Conservation (phyloP, 2,329 filamentous ascomycete species). For the Boeremia exigua region DNA sequence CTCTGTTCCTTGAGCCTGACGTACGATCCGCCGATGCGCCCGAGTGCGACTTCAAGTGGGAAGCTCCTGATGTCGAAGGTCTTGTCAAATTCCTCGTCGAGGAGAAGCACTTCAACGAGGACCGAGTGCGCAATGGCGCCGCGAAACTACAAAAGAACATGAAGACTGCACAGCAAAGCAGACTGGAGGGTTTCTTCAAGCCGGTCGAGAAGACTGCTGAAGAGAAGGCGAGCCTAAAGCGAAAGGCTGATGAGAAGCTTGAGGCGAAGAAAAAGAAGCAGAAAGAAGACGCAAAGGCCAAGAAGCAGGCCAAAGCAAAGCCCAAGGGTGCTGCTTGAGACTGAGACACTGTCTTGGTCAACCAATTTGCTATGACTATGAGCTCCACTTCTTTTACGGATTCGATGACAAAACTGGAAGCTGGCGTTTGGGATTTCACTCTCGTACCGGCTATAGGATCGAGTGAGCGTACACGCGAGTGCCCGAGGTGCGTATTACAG, state of each 20-base stretch:
- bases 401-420: not conserved
- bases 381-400: not conserved
- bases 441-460: not conserved
- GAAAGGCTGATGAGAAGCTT: constrained; percentile 90
- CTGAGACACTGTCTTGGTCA: not conserved
- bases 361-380: not conserved
- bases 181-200: constrained; percentile 97
- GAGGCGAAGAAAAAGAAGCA: constrained; percentile 94
- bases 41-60: constrained; percentile 97
- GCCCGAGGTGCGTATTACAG: not conserved
- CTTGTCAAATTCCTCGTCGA: constrained; percentile 87
- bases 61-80: constrained; percentile 87
- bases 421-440: constrained; percentile 8
- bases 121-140: constrained; percentile 82
- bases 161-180: constrained; percentile 87
- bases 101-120: constrained; percentile 97
- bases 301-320: constrained; percentile 88
- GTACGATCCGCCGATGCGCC: constrained; percentile 82
- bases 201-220: constrained; percentile 85
- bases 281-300: constrained; percentile 94
- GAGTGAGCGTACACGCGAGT: not conserved
- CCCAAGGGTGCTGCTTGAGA: constrained; percentile 53
- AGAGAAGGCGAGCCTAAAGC: constrained; percentile 83
- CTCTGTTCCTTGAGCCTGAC: constrained; percentile 90
- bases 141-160: constrained; percentile 85